Evolutionary conservation across 1,139 yeast genomes (phyloP), one percentile per base, ranked within the genome.

Genomic region (Meyerozyma elateridarum): DNA sequence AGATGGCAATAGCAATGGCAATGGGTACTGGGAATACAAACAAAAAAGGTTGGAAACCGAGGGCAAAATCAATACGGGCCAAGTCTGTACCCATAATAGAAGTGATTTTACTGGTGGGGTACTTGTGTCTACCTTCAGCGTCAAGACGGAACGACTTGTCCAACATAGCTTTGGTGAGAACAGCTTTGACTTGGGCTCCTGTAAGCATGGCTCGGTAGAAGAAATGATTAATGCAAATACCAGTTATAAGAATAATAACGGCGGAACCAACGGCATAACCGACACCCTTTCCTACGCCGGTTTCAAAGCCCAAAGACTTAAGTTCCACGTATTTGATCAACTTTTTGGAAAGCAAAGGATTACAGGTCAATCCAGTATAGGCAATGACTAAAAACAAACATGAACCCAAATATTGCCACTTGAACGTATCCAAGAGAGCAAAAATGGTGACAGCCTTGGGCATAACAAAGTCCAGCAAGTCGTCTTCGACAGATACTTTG

Each of bases 21-120:
- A 79, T 55, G 1, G 82, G 73, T n/a, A 78, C 61, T 0, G 88
- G 82, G 46, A 83, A 70, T 13, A 79, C 68, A 37, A 81, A 55
- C 8, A 78, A 56, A 48, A 78, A 74, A 3, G 88, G 85, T 44
- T 79, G 81, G 57, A 81, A 82, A 6, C 79, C 76, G 20, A 78
- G 53, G 4, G 93, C 91, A 49, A 84, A 73, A 50, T 85, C 95
- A 25, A 87, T 71, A 48, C 95, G 73, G 17, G 89, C 75, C 35
- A 87, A 66, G 51, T 85, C 95, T 2, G 93, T 79, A 9, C 91
- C 81, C 57, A 85, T 70, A 49, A 85, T 57, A 13, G 79, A 59
- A 13, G 69, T 62, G 37, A 63, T 56, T 34, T 55, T 59, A 20
- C 64, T 60, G 1, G 47, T 31, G 2, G 66, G 50, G 35, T 41